phyloP scores from a whole-genome alignment of 192 early-diverging fungal species.

The Ambispora gerdemannii region DNA sequence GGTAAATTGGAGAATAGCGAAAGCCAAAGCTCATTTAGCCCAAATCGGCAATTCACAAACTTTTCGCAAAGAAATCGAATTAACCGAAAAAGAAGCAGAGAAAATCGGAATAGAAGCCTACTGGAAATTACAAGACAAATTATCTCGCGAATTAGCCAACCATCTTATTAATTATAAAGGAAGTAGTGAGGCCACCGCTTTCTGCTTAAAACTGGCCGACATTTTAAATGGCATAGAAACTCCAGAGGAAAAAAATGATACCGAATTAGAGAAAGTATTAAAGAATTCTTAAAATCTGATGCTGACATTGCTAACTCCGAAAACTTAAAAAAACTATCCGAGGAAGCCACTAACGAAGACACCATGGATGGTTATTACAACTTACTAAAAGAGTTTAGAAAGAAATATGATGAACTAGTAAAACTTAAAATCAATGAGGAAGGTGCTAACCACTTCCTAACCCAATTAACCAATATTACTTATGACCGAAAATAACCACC shows the following conservation, averaged over 20 bases:
- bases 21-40: constrained; percentile 17
- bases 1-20: background rate
- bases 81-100: background rate
- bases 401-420: constrained; percentile 17
- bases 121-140: background rate
- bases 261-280: constrained; percentile 5
- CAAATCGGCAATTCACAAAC: background rate
- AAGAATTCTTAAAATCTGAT: background rate
- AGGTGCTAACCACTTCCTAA: background rate
- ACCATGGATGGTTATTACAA: constrained; percentile 24
- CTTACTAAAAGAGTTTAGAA: constrained; percentile 2
- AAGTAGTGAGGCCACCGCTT: background rate
- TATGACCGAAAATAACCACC: background rate
- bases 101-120: background rate
- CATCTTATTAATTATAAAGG: constrained; percentile 7
- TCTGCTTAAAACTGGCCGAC: background rate
- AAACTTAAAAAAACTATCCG: background rate
- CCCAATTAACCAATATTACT: background rate
- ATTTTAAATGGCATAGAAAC: constrained; percentile 14
- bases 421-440: background rate
- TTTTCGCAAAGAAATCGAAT: background rate
- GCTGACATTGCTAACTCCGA: background rate
- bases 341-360: constrained; percentile 10
- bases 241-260: constrained; percentile 7
- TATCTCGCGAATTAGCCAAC: background rate